phyloP scores from a whole-genome alignment of 2,329 filamentous ascomycete genomes.

The Claviceps fusiformis region DNA sequence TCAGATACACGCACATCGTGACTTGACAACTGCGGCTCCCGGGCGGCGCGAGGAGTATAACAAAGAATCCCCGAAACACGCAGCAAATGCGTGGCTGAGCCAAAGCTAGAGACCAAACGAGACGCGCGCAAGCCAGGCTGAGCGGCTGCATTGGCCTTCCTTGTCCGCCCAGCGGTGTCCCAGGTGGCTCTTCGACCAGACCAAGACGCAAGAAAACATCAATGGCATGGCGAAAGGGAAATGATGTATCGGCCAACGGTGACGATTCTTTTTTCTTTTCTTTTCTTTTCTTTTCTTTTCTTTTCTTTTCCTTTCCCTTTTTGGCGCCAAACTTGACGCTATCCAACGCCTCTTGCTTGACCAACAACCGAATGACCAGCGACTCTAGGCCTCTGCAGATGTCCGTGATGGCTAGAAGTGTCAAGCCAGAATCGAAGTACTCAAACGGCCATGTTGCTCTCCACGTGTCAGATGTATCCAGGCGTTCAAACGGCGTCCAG shows the following conservation, averaged over 20 bases:
- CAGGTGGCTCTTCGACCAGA: neutral
- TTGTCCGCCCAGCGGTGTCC: neutral
- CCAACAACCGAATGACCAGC: neutral
- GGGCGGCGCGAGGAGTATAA: neutral
- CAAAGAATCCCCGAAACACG: neutral
- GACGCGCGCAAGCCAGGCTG: neutral
- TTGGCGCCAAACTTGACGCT: neutral
- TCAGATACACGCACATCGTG: neutral
- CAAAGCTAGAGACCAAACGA: neutral
- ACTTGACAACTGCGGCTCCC: neutral
- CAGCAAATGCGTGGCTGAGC: neutral
- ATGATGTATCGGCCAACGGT: neutral
- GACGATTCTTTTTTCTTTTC: no score
- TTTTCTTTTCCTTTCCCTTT: no score
- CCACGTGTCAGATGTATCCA: neutral
- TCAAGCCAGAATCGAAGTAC: neutral
- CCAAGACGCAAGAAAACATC: neutral
- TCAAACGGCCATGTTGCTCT: neutral
- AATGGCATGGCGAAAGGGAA: neutral
- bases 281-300: no score
- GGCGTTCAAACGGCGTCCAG: no score
- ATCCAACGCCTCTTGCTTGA: neutral
- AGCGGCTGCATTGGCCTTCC: neutral
- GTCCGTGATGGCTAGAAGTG: no score
- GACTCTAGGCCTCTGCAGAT: neutral